phyloP scores from a whole-genome alignment of 192 early-diverging fungal species.

The Backusella australiensis region DNA sequence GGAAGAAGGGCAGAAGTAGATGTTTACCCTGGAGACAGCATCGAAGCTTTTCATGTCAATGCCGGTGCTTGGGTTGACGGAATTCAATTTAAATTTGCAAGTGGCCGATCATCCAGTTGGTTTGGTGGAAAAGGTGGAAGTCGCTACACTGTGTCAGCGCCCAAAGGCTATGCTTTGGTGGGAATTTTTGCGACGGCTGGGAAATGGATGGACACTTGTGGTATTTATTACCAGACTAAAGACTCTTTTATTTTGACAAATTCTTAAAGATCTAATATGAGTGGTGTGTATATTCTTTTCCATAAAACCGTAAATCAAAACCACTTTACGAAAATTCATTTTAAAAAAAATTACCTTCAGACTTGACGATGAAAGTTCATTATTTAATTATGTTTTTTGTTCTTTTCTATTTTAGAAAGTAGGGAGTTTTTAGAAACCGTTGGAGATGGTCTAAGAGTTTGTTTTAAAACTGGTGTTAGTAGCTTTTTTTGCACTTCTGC shows the following conservation, averaged over 20 bases:
- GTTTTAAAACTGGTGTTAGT: no score
- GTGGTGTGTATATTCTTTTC: no score
- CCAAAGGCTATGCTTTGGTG: conserved; percentile 49
- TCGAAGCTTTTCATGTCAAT: conserved; percentile 46
- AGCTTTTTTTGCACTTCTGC: no score
- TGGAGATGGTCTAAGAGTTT: no score
- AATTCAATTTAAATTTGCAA: conserved; percentile 49
- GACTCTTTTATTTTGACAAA: neutral
- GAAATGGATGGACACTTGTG: conserved; percentile 51
- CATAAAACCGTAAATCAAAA: no score
- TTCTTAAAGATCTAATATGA: neutral
- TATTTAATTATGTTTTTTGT: no score
- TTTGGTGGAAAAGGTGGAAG: conserved; percentile 53
- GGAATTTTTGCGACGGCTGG: conserved; percentile 55
- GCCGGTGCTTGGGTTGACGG: conserved; percentile 65
- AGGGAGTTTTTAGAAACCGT: no score
- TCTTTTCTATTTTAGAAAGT: no score
- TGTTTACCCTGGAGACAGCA: conserved; percentile 46
- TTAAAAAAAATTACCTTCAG: no score
- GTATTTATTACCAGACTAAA: conserved; percentile 42
- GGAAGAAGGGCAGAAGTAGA: conserved; percentile 35
- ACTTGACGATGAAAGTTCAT: no score
- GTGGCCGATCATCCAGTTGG: conserved; percentile 54
- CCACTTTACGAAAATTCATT: no score
- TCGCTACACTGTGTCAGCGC: conserved; percentile 42